These are phyloP conservation scores for Cladosporium austrohemisphaericum DNA, from an alignment of 2,329 filamentous ascomycete species.

Conservation along the genomic window DNA sequence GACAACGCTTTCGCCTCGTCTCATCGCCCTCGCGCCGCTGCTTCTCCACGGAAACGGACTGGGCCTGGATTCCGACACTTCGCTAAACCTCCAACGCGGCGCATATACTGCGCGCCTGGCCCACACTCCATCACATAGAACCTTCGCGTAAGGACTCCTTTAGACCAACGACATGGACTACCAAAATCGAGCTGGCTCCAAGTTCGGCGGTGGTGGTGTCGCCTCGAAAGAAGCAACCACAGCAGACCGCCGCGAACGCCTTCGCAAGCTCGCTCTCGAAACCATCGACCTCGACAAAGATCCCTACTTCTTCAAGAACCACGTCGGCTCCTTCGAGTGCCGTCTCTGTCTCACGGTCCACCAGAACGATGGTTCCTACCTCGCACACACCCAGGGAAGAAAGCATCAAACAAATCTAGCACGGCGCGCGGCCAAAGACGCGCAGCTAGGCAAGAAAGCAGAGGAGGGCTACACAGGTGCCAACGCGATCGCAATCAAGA, in stretches of 20 bases:
- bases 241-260: slow-evolving; percentile 92
- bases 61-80: too few species aligned
- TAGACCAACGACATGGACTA: slow-evolving; percentile 26
- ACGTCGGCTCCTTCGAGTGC: slow-evolving; percentile 96
- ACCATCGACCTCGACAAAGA: slow-evolving; percentile 99
- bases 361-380: slow-evolving; percentile 98
- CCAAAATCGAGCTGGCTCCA: slow-evolving; percentile 91
- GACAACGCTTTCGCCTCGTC: too few species aligned
- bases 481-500: slow-evolving; percentile 65
- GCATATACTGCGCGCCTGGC: neutral
- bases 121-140: neutral
- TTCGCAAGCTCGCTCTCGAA: slow-evolving; percentile 96
- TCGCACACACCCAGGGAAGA: slow-evolving; percentile 95
- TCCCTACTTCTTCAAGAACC: slow-evolving; percentile 99
- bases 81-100: too few species aligned
- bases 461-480: slow-evolving; percentile 65
- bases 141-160: too few species aligned
- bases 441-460: slow-evolving; percentile 75
- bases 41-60: too few species aligned
- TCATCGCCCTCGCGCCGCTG: too few species aligned
- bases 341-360: slow-evolving; percentile 95
- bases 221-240: slow-evolving; percentile 91
- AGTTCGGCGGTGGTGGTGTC: slow-evolving; percentile 95
- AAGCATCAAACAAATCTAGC: slow-evolving; percentile 99
- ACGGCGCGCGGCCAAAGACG: slow-evolving; percentile 89